phyloP scores from a whole-genome alignment of 2,329 filamentous ascomycete species.

The Colletotrichum aenigma region DNA sequence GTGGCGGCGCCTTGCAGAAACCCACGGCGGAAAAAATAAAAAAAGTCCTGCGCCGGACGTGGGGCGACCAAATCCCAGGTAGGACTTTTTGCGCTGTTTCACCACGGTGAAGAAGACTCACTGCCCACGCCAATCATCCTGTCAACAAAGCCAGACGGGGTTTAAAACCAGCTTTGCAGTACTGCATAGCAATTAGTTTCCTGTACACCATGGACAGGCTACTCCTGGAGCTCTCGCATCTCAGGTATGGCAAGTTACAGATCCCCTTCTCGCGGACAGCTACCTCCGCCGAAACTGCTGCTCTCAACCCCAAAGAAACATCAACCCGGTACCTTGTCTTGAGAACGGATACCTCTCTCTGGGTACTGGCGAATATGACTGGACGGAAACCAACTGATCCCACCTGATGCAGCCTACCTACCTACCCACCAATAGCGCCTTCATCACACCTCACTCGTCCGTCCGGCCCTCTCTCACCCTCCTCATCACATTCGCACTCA shows the following conservation, averaged over 20 bases:
- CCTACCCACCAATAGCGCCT: background rate
- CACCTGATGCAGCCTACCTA: background rate
- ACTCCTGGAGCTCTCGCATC: background rate
- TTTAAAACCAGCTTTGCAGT: background rate
- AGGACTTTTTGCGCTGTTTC: slow-evolving; percentile 18
- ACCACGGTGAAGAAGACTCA: slow-evolving; percentile 17
- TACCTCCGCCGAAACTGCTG: background rate
- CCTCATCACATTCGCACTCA: background rate
- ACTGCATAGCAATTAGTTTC: background rate
- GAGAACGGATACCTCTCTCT: background rate
- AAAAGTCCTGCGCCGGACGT: slow-evolving; percentile 8
- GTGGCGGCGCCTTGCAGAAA: background rate
- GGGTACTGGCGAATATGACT: background rate
- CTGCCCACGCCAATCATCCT: slow-evolving; percentile 6
- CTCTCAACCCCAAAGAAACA: background rate
- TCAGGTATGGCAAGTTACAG: background rate
- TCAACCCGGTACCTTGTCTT: background rate
- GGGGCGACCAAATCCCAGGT: slow-evolving; percentile 10
- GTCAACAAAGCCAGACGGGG: background rate
- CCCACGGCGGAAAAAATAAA: background rate
- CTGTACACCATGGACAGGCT: background rate
- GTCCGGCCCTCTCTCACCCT: background rate
- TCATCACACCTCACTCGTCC: background rate
- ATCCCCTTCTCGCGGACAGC: background rate
- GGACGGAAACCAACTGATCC: background rate